Conservation (phyloP, 495 filamentous ascomycete genomes). For the Penicillium robsamsonii region DNA sequence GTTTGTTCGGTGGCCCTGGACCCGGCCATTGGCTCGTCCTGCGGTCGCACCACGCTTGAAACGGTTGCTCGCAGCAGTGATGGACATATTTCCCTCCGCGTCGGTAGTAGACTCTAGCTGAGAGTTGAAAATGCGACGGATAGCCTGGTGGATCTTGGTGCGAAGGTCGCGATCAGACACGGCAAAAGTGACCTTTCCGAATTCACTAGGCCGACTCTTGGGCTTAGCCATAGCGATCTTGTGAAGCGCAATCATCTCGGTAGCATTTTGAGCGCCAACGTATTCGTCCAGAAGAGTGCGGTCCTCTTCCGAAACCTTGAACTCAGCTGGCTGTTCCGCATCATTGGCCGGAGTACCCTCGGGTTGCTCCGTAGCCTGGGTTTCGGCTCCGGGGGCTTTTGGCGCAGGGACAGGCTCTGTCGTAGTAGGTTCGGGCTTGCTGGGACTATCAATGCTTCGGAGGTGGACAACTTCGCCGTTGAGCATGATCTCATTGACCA, state of each 20-base stretch:
- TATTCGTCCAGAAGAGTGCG: conserved; percentile 40
- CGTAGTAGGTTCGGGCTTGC: neutral
- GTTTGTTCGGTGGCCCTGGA: conserved; percentile 36
- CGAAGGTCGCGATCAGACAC: conserved; percentile 61
- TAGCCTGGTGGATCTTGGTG: conserved; percentile 59
- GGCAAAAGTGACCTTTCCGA: conserved; percentile 40
- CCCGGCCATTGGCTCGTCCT: conserved; percentile 26
- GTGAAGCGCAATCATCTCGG: conserved; percentile 43
- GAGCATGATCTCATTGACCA: conserved; percentile 86
- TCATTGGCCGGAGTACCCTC: conserved; percentile 10
- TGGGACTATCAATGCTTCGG: conserved; percentile 38
- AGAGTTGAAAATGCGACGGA: conserved; percentile 69
- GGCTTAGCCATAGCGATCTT: conserved; percentile 43
- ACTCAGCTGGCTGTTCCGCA: conserved; percentile 18
- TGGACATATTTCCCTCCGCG: conserved; percentile 55
- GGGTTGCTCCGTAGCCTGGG: conserved; percentile 8
- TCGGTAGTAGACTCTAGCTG: conserved; percentile 64
- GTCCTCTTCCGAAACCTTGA: conserved; percentile 49
- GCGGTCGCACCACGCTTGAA: conserved; percentile 34
- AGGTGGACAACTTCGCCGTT: conserved; percentile 80
- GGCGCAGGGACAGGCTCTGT: conserved; percentile 5
- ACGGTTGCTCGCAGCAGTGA: conserved; percentile 50
- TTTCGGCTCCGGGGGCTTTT: conserved; percentile 1
- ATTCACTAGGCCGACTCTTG: conserved; percentile 39
- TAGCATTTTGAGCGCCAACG: conserved; percentile 42